phyloP scores from a whole-genome alignment of 306 rosid genomes.

The Quercus gilva region DNA sequence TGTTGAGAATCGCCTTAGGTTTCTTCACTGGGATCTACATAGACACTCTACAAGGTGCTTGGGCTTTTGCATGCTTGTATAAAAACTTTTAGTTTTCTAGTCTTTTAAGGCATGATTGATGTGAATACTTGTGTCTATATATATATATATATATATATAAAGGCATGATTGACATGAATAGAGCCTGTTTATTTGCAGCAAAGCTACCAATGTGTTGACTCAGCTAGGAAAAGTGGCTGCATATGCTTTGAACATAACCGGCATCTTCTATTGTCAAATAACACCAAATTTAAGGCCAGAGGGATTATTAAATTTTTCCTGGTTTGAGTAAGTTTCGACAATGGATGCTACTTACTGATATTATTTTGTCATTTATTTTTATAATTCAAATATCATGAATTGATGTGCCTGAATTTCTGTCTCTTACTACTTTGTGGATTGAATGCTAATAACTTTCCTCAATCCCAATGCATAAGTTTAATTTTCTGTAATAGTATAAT shows the following conservation, averaged over 20 bases:
- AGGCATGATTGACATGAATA: constrained; percentile 25
- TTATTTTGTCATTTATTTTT: not conserved
- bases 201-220: constrained; percentile 68
- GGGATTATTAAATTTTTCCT: constrained; percentile 40
- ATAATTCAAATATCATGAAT: not conserved
- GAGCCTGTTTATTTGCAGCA: constrained; percentile 51
- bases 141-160: too few relatives aligned
- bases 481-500: not conserved
- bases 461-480: not conserved
- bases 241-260: constrained; percentile 62
- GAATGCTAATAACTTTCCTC: not conserved
- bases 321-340: constrained; percentile 54
- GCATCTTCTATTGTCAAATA: constrained; percentile 73
- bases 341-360: not conserved
- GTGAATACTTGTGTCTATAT: not conserved
- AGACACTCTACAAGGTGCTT: constrained; percentile 73
- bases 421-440: not conserved
- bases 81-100: not conserved
- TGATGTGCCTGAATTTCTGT: not conserved
- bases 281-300: constrained; percentile 38
- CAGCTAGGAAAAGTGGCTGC: constrained; percentile 75
- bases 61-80: constrained; percentile 8
- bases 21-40: constrained; percentile 90
- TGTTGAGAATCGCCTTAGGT: constrained; percentile 58
- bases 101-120: constrained; percentile 28